Evolutionary conservation across 768 basidiomycete genomes (phyloP).

Genomic region (Suillus weaverae): DNA sequence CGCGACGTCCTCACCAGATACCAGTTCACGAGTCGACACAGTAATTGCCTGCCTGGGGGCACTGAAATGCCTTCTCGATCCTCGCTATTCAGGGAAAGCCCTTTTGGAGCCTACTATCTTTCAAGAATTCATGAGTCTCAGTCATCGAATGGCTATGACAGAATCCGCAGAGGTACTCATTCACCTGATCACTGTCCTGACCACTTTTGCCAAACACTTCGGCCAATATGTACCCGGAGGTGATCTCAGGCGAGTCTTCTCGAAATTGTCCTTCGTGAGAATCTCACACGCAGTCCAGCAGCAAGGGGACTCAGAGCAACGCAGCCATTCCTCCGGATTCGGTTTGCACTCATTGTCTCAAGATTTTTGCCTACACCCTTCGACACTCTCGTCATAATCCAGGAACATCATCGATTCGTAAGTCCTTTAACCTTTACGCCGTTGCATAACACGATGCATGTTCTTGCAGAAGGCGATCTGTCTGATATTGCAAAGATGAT

Average conservation of each 20-base stretch:
- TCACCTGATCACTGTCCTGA: conserved; percentile 69
- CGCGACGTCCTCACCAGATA: conserved; percentile 61
- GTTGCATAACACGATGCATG: conserved; percentile 9
- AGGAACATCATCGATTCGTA: conserved; percentile 54
- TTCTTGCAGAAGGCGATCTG: conserved; percentile 46
- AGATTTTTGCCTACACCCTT: conserved; percentile 80
- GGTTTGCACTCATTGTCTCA: conserved; percentile 65
- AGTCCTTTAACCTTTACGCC: conserved; percentile 9
- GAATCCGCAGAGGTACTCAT: conserved; percentile 73
- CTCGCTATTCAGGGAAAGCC: conserved; percentile 78
- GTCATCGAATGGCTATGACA: conserved; percentile 87
- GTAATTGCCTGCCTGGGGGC: conserved; percentile 70
- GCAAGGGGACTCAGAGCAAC: conserved; percentile 34
- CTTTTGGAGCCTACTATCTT: conserved; percentile 82
- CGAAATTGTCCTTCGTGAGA: conserved; percentile 4
- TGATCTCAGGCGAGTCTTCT: conserved; percentile 19
- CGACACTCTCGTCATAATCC: conserved; percentile 66
- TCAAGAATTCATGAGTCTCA: conserved; percentile 86
- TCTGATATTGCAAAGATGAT: conserved; percentile 66
- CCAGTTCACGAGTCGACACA: conserved; percentile 45
- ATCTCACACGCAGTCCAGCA: conserved; percentile 1
- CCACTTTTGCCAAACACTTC: conserved; percentile 50
- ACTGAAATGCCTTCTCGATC: conserved; percentile 75
- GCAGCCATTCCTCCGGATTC: conserved; percentile 35
- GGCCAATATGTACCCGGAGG: conserved; percentile 29